These are phyloP conservation scores for Claviceps purpurea DNA, from an alignment of 2,329 filamentous ascomycete genomes.

Conservation along the genomic window DNA sequence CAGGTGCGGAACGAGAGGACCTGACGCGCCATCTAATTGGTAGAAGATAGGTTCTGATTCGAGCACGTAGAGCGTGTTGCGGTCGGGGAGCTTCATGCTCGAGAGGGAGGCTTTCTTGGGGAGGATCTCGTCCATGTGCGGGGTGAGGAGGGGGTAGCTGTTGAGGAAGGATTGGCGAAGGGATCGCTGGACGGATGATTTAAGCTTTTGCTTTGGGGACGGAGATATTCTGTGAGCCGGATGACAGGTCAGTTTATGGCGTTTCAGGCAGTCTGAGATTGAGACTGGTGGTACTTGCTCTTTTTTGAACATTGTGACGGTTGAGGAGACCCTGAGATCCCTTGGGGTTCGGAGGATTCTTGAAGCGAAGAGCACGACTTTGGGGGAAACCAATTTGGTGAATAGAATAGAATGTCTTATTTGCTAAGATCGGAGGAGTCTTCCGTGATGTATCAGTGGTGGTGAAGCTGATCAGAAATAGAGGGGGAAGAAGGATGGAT, in stretches of 20 bases:
- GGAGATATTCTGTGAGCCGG: conserved; percentile 46
- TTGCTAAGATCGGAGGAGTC: too few species aligned
- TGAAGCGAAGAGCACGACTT: too few species aligned
- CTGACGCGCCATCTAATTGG: conserved; percentile 54
- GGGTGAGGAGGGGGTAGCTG: conserved; percentile 73
- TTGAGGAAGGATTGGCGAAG: conserved; percentile 72
- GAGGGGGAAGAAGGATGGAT: conserved; percentile 4
- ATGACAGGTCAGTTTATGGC: neutral
- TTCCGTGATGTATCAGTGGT: too few species aligned
- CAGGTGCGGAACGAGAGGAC: conserved; percentile 75
- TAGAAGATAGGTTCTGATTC: conserved; percentile 74
- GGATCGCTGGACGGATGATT: conserved; percentile 82
- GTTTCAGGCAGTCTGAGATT: too few species aligned
- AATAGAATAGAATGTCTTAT: too few species aligned
- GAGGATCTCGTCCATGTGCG: conserved; percentile 84
- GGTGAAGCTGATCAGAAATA: neutral
- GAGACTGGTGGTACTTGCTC: conserved; percentile 43
- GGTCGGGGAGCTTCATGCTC: conserved; percentile 85
- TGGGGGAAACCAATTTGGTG: too few species aligned
- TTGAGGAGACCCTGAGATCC: neutral
- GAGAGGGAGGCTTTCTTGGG: conserved; percentile 90
- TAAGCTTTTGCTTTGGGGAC: conserved; percentile 86
- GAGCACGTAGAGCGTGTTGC: conserved; percentile 77
- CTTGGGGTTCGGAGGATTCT: neutral
- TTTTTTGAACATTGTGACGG: conserved; percentile 74